These are phyloP conservation scores for Aspergillus homomorphus DNA, from an alignment of 495 filamentous ascomycete genomes.

Conservation along the genomic window DNA sequence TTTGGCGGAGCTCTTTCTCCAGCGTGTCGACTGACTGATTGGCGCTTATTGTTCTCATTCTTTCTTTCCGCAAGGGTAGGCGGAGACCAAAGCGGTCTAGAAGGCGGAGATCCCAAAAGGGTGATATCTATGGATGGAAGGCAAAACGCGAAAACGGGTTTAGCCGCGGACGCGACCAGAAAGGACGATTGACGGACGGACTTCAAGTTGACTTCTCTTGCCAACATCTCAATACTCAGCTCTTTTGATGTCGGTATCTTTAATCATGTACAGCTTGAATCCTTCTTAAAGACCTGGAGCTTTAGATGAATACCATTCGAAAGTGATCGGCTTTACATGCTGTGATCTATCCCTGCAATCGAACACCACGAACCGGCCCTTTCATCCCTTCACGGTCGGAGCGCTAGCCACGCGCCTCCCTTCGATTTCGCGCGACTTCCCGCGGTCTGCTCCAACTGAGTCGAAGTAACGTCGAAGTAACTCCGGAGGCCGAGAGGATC, in stretches of 20 bases:
- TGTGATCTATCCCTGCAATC: conserved; percentile 18
- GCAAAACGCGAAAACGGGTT: conserved; percentile 20
- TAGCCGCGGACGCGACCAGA: conserved; percentile 24
- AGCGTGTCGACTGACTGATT: no score
- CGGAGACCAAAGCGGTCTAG: background rate
- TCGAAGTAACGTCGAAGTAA: no score
- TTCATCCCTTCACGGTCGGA: conserved; percentile 25
- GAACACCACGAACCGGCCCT: conserved; percentile 11
- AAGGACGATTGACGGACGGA: conserved; percentile 7
- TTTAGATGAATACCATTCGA: background rate
- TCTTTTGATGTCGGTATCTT: no score
- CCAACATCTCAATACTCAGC: no score
- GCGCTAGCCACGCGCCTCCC: conserved; percentile 39
- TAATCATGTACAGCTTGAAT: no score
- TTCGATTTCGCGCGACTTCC: conserved; percentile 30
- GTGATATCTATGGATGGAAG: conserved; percentile 26
- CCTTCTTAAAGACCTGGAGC: background rate
- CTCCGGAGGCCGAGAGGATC: conserved; percentile 9
- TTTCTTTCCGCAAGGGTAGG: no score
- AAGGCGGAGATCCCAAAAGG: conserved; percentile 22
- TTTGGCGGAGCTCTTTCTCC: background rate
- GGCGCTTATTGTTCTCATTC: no score
- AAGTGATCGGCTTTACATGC: background rate
- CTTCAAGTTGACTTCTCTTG: conserved; percentile 12
- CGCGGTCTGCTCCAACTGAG: conserved; percentile 22